Conservation (phyloP, 495 filamentous ascomycete genomes). For the Cenococcum geophilum region DNA sequence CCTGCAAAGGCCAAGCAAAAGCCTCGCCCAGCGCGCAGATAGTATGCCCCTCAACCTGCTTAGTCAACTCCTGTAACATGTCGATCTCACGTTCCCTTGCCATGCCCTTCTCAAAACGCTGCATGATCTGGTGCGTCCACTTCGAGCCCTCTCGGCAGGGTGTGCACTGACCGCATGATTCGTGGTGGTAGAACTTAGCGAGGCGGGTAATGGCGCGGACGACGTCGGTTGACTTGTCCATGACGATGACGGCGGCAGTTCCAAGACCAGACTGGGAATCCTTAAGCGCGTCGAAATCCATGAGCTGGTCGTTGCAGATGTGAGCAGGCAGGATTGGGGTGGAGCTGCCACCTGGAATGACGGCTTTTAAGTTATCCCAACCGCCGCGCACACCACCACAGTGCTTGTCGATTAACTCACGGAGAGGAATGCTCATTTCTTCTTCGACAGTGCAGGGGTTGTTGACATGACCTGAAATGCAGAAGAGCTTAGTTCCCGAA, state of each 20-base stretch:
- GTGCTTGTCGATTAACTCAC: slow-evolving; percentile 94
- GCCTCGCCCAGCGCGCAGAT: slow-evolving; percentile 97
- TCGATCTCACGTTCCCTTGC: slow-evolving; percentile 90
- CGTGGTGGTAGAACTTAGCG: slow-evolving; percentile 95
- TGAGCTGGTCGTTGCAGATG: slow-evolving; percentile 86
- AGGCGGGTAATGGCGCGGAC: slow-evolving; percentile 88
- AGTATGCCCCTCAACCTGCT: slow-evolving; percentile 98
- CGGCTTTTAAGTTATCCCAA: slow-evolving; percentile 93
- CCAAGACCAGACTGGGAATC: slow-evolving; percentile 94
- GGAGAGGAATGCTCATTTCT: slow-evolving; percentile 93
- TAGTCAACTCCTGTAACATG: slow-evolving; percentile 98
- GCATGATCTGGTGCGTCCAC: slow-evolving; percentile 99
- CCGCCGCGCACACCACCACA: slow-evolving; percentile 93
- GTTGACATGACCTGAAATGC: slow-evolving; percentile 98
- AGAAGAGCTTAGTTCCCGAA: slow-evolving; percentile 93
- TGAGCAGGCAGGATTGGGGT: slow-evolving; percentile 87
- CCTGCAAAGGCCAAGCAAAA: slow-evolving; percentile 97
- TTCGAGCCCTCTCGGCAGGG: slow-evolving; percentile 95
- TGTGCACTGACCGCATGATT: slow-evolving; percentile 96
- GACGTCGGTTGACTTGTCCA: slow-evolving; percentile 96
- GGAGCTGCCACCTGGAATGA: slow-evolving; percentile 95
- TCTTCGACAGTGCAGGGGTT: slow-evolving; percentile 97
- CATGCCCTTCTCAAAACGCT: slow-evolving; percentile 84
- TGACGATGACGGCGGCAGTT: slow-evolving; percentile 97
- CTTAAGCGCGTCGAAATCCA: slow-evolving; percentile 99